These are phyloP conservation scores for Ramaria sp. DNA, from an alignment of 768 basidiomycete genomes.

Conservation along the genomic window DNA sequence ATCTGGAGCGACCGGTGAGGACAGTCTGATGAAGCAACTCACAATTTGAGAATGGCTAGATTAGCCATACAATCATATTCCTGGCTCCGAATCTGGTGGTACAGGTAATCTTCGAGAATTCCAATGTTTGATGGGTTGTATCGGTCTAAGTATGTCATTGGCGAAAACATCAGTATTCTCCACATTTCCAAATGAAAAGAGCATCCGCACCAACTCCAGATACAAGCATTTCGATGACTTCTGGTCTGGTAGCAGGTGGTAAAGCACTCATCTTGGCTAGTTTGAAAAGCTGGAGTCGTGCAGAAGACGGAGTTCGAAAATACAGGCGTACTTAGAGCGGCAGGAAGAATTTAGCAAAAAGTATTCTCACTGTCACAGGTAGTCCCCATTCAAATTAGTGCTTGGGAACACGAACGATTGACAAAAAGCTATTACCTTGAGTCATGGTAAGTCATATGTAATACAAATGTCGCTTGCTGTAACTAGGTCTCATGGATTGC, in stretches of 20 bases:
- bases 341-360: no score
- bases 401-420: no score
- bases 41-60: slow-evolving; percentile 91
- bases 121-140: slow-evolving; percentile 94
- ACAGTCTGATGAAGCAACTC: slow-evolving; percentile 15
- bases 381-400: no score
- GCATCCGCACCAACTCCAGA: slow-evolving; percentile 68
- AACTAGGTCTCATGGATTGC: no score
- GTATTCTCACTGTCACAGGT: no score
- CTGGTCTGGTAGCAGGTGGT: slow-evolving; percentile 66
- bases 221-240: slow-evolving; percentile 83
- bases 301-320: no score
- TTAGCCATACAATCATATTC: slow-evolving; percentile 95
- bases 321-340: no score
- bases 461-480: no score
- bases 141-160: slow-evolving; percentile 49
- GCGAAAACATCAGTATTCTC: background rate
- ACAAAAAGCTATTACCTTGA: no score
- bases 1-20: background rate
- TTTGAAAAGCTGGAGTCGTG: no score
- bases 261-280: slow-evolving; percentile 15
- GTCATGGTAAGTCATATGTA: no score
- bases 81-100: slow-evolving; percentile 82
- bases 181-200: background rate
- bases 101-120: slow-evolving; percentile 93